phyloP scores from a whole-genome alignment of 331 rosid species.

The Malus hybrid region DNA sequence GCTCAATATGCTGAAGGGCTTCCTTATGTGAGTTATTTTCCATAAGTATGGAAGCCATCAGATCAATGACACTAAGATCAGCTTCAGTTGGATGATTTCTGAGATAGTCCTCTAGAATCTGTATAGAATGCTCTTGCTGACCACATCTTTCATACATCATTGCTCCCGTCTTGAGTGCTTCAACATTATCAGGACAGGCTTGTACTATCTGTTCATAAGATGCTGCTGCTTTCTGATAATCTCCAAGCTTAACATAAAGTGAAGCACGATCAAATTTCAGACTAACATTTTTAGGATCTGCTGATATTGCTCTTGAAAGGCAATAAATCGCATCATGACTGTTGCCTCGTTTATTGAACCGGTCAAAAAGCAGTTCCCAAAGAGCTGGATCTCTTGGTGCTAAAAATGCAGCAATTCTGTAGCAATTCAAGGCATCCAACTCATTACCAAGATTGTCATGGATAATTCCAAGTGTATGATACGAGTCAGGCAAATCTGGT shows the following conservation, averaged over 20 bases:
- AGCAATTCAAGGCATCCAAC: constrained; percentile 51
- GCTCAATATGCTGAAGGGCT: constrained; percentile 63
- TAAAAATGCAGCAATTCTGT: constrained; percentile 77
- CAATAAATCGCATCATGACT: constrained; percentile 60
- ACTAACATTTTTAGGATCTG: constrained; percentile 54
- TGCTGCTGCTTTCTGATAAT: constrained; percentile 70
- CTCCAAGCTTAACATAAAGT: constrained; percentile 54
- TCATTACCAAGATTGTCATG: constrained; percentile 45
- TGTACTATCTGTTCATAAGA: constrained; percentile 60
- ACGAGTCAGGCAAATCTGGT: constrained; percentile 69
- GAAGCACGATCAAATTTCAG: constrained; percentile 55
- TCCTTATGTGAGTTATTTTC: constrained; percentile 50
- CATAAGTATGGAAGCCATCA: constrained; percentile 53
- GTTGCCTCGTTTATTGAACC: constrained; percentile 48
- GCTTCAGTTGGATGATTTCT: constrained; percentile 40
- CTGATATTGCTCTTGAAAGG: constrained; percentile 76
- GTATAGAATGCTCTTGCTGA: constrained; percentile 54
- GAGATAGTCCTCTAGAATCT: constrained; percentile 72
- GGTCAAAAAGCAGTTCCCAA: constrained; percentile 45
- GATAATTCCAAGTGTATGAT: constrained; percentile 84
- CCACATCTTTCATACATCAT: constrained; percentile 74
- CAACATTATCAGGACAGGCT: constrained; percentile 53
- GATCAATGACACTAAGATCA: constrained; percentile 58
- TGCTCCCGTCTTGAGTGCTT: constrained; percentile 66
- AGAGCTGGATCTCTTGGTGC: constrained; percentile 61